Base-by-base conservation (phyloP, 352 stramenopile species). In the Phytophthora tubulina region DNA sequence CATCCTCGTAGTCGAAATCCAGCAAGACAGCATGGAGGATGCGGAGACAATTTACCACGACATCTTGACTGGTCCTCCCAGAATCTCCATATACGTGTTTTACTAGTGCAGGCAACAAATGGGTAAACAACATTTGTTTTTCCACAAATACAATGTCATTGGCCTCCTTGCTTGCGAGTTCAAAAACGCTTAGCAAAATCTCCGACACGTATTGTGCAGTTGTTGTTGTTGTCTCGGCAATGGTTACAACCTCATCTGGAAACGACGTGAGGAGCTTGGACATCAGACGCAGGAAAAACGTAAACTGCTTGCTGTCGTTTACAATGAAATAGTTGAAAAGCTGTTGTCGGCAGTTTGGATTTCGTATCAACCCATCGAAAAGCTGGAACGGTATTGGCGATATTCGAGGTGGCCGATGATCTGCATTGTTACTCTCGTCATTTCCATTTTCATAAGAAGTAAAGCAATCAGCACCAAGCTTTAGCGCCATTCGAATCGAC, bases 201-300 rank as follows among this genome's bases (percentile, higher is more conserved):
- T 80, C 55, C 0, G 78, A 81, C 0, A 92, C 80, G 15, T 73
- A 80, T 3, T 66, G 63, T 1, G 74, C 78, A 15, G 87, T 64
- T 0, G 72, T 86, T 2, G 41, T 67, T n/a, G 13, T 63, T 31
- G 44, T 59, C 2, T 59, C 33, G 1, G 42, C 13, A n/a, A 58
- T 30, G 21, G 2, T 58, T 33, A 92, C 39, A 32, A 39, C 51
- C 33, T 92, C 78, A 13, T 79, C 70, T 11, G 81, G 64, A 72
- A 92, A 92, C 7, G 79, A 72, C 3, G 73, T 67, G 4, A 93
- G 71, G 39, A 94, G 64, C 64, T 88, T 93, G 8, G 80, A 60
- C 82, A 91, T 91, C 14, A 92, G 38, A 0, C 82, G 83, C 21
- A 93, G 52, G 61, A 94, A 93, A 72, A 91, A 91, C 0, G 81